Conservation (phyloP, 306 rosid species). For the Lathyrus tuberosus region DNA sequence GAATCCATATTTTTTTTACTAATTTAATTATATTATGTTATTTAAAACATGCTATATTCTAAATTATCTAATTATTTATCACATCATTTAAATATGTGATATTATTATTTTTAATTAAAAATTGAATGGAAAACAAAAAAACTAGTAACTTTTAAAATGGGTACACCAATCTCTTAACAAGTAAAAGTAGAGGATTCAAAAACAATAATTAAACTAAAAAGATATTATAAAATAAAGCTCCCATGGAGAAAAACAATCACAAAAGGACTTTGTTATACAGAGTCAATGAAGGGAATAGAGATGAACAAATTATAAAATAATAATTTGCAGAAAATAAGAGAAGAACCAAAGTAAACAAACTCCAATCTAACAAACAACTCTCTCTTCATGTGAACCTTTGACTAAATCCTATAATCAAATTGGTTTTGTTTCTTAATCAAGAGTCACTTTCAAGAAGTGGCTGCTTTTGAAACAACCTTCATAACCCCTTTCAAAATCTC, state of each 20-base stretch:
- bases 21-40: too few relatives aligned
- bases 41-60: too few relatives aligned
- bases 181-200: too few relatives aligned
- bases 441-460: constrained; percentile 30
- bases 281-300: constrained; percentile 35
- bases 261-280: constrained; percentile 22
- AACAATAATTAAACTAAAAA: too few relatives aligned
- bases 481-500: constrained; percentile 7
- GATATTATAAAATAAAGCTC: not conserved
- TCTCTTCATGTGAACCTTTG: constrained; percentile 36
- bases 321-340: not conserved
- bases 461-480: constrained; percentile 27
- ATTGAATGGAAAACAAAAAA: too few relatives aligned
- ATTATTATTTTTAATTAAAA: too few relatives aligned
- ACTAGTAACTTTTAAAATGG: too few relatives aligned
- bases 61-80: too few relatives aligned
- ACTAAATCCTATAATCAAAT: constrained; percentile 25
- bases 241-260: constrained; percentile 7
- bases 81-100: too few relatives aligned
- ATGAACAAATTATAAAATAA: constrained; percentile 6
- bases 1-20: too few relatives aligned
- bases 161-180: too few relatives aligned
- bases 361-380: constrained; percentile 30
- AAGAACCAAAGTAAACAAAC: constrained; percentile 22
- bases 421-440: constrained; percentile 30